A percentile compares a stretch with the other conserved stretches of the same genome.
Evolutionary conservation across 2,329 filamentous ascomycete species (phyloP).

Genomic region (Epichloe amarillans): DNA sequence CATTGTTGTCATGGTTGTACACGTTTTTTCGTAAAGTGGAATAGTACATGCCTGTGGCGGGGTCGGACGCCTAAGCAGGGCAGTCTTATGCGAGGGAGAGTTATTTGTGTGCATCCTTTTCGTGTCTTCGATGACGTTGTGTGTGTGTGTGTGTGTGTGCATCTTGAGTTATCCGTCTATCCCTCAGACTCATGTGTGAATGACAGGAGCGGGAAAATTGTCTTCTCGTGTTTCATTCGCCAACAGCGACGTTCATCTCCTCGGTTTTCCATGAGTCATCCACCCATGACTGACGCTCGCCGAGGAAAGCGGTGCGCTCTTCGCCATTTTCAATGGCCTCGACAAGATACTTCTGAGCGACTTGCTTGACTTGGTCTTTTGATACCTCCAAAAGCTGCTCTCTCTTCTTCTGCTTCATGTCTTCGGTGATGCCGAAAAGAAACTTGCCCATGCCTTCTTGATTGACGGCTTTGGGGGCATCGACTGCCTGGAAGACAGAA

Average conservation of each 20-base stretch:
- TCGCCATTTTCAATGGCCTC: conserved; percentile 45
- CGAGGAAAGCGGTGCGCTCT: conserved; percentile 60
- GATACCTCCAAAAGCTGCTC: conserved; percentile 80
- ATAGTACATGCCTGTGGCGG: background rate
- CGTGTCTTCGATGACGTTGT: background rate
- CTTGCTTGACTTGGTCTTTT: conserved; percentile 63
- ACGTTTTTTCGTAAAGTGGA: background rate
- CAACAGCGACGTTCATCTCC: conserved; percentile 49
- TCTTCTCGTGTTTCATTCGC: background rate
- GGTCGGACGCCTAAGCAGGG: background rate
- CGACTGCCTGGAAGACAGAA: conserved; percentile 80
- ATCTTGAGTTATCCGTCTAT: background rate
- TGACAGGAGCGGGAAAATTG: background rate
- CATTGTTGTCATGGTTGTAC: background rate
- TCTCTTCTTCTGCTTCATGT: conserved; percentile 76
- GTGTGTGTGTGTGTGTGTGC: background rate
- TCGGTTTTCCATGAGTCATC: conserved; percentile 60
- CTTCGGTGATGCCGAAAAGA: conserved; percentile 69
- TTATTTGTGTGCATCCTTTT: background rate
- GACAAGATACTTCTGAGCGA: conserved; percentile 71
- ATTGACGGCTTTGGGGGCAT: conserved; percentile 78
- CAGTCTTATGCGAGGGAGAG: background rate
- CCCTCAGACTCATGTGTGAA: background rate
- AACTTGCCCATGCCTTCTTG: conserved; percentile 80
- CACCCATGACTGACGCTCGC: conserved; percentile 70